Base-by-base conservation (phyloP, 2,329 filamentous ascomycete species). In the Colletotrichum agaves region DNA sequence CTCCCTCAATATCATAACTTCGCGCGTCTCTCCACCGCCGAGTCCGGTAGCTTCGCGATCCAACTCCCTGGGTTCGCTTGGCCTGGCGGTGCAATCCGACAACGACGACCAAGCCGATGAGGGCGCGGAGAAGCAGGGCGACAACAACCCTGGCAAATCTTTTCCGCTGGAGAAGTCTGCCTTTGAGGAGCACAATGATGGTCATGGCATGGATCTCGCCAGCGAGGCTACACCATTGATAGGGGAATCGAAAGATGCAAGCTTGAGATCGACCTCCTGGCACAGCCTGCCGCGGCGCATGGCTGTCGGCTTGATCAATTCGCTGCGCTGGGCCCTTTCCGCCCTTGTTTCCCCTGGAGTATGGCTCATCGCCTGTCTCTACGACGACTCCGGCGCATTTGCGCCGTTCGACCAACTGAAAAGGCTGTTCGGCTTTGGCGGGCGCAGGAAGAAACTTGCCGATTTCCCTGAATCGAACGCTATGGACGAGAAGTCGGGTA, bases 1-100 rank as follows among this genome's bases (percentile, higher is more conserved):
- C 90, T 97, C 94, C 75, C 86, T 97, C 84, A 97, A 96, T 83
- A 93, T 97, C 79, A 89, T 98, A 79, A 96, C 93, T 76, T 90
- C 93, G 78, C 91, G 92, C 82, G 92, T 94, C 78, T 89, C 88
- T 74, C 87, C 88, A 72, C 79, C 87, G 61, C 81, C 87, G 67
- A 88, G 83, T 73, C 84, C 87, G 37, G 77, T 78, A 49, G 84
- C 87, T 62, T 85, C 88, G 66, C 85, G 88, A 77, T 86, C 87
- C 70, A 90, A 89, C 77, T 90, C 88, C 31, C 81, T 89, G 74
- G 82, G 82, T 73, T 85, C 84, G 69, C 78, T 88, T 69, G 81
- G 83, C 69, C 75, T 86, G 53, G 80, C 81, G 56, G 78, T 84
- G 70, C 76, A 81, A 65, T 77, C 82, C 64, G 80, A 81, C 67